phyloP scores from a whole-genome alignment of 2,329 filamentous ascomycete genomes.

The Didymosphaeria variabile region DNA sequence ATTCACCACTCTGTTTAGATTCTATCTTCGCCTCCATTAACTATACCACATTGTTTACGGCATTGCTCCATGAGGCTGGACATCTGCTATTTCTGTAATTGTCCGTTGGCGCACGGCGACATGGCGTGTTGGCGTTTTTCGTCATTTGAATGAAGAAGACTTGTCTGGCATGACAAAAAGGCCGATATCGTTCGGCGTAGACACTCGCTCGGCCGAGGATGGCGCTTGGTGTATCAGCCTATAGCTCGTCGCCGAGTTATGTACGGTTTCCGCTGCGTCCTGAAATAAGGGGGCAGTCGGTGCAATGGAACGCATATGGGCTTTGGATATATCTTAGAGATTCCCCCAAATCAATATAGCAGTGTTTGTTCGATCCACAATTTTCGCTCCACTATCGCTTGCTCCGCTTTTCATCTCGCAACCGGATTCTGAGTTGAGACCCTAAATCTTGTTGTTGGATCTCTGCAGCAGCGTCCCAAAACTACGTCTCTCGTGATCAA shows the following conservation, averaged over 20 bases:
- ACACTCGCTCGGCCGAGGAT: conserved; percentile 14
- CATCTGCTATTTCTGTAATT: conserved; percentile 10
- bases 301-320: conserved; percentile 3
- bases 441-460: no score
- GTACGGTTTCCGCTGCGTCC: conserved; percentile 15
- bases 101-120: conserved; percentile 14
- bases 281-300: conserved; percentile 1
- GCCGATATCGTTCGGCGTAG: conserved; percentile 1
- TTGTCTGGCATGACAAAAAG: not conserved
- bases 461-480: no score
- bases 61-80: conserved; percentile 9
- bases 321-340: conserved; percentile 14
- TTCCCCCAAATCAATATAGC: conserved; percentile 10
- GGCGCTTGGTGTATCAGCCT: conserved; percentile 18
- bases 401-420: not conserved
- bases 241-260: conserved; percentile 16
- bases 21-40: conserved; percentile 7
- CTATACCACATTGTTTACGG: conserved; percentile 10
- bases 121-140: conserved; percentile 7
- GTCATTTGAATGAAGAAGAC: not conserved
- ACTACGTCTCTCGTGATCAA: no score
- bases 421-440: not conserved
- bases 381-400: not conserved
- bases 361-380: conserved; percentile 3
- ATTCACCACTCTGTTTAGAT: conserved; percentile 11